Evolutionary conservation across 148 eudicot genomes (phyloP).

Genomic region (Rhododendron ovatum): DNA sequence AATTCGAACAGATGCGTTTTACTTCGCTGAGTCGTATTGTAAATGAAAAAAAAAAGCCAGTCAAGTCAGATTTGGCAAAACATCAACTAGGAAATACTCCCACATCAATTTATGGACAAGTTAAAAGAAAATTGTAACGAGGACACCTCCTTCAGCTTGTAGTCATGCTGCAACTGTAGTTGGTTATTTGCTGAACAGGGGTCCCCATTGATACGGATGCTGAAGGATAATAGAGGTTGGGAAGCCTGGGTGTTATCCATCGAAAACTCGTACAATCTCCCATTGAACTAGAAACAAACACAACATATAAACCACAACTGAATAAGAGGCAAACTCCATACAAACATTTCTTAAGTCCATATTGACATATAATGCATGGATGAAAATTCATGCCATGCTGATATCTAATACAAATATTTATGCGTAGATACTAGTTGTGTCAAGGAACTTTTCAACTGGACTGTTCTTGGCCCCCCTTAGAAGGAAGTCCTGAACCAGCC

Average conservation of each 20-base stretch:
- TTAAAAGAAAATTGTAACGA: neutral
- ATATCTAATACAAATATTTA: neutral
- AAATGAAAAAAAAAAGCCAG: neutral
- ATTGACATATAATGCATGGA: neutral
- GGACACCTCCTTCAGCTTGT: neutral
- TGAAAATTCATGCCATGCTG: neutral
- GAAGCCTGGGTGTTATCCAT: neutral
- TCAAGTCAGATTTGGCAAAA: neutral
- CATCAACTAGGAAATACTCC: neutral
- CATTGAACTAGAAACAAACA: conserved; percentile 1
- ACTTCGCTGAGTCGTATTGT: neutral
- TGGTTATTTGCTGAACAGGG: neutral
- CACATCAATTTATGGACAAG: conserved; percentile 1
- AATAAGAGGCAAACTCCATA: neutral
- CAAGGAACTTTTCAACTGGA: neutral
- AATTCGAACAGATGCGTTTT: neutral
- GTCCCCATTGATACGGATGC: neutral
- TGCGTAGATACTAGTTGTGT: neutral
- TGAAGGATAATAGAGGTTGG: neutral
- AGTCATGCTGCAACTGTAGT: neutral
- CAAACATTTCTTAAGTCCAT: neutral
- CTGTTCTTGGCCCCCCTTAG: neutral
- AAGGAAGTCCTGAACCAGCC: neutral
- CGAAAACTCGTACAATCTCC: neutral
- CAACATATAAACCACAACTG: neutral